Evolutionary conservation across 495 filamentous ascomycete species (phyloP).

Genomic region (Talaromyces stipitatus): DNA sequence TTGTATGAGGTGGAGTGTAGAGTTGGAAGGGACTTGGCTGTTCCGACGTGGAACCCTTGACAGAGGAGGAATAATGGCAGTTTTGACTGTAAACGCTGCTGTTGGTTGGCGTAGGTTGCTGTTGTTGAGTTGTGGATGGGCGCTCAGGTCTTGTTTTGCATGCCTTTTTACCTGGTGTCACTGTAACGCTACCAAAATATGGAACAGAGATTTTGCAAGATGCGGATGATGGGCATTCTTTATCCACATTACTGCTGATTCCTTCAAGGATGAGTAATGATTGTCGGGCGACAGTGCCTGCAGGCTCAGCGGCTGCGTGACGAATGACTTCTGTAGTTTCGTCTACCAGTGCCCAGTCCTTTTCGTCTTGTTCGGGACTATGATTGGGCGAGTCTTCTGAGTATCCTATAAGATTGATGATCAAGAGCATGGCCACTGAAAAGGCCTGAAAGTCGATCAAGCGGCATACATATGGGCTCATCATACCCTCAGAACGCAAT

Average conservation of each 20-base stretch:
- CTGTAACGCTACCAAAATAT: slow-evolving; percentile 36
- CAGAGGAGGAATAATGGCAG: background rate
- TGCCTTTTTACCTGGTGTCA: slow-evolving; percentile 25
- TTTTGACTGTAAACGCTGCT: background rate
- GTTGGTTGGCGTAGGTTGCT: background rate
- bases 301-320: slow-evolving; percentile 26
- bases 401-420: slow-evolving; percentile 39
- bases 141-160: slow-evolving; percentile 4
- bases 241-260: slow-evolving; percentile 14
- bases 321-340: slow-evolving; percentile 33
- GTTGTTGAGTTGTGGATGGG: background rate
- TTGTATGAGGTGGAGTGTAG: slow-evolving; percentile 22
- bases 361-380: slow-evolving; percentile 26
- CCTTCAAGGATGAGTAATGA: slow-evolving; percentile 36
- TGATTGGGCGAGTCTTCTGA: slow-evolving; percentile 18
- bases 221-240: background rate
- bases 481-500: slow-evolving; percentile 24
- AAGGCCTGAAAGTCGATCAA: slow-evolving; percentile 49
- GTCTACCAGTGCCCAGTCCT: slow-evolving; percentile 38
- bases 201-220: slow-evolving; percentile 33
- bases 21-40: slow-evolving; percentile 12
- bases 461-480: slow-evolving; percentile 39
- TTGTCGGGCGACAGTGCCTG: slow-evolving; percentile 42
- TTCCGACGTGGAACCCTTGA: background rate
- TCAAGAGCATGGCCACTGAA: slow-evolving; percentile 40